phyloP scores from a whole-genome alignment of 164 flowering plant genomes.

The Warburgia ugandensis region DNA sequence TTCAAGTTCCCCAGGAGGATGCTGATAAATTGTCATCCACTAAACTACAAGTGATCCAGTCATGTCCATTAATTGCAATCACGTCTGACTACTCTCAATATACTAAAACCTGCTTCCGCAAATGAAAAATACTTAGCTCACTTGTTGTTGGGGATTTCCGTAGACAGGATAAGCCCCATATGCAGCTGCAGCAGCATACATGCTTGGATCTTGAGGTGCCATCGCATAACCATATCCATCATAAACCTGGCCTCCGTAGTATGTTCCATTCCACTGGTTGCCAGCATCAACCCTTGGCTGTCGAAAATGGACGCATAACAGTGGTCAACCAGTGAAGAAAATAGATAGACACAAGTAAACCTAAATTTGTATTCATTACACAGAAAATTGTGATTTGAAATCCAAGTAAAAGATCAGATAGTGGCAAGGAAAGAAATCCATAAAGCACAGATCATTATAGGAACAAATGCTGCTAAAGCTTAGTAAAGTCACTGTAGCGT shows the following conservation, averaged over 20 bases:
- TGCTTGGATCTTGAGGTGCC: conserved; percentile 64
- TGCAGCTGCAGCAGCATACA: conserved; percentile 61
- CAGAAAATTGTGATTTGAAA: too few species aligned
- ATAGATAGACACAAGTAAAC: too few species aligned
- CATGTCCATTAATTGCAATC: too few species aligned
- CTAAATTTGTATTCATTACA: too few species aligned
- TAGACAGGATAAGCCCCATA: conserved; percentile 78
- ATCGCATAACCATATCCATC: conserved; percentile 72
- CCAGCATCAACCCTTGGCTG: conserved; percentile 64
- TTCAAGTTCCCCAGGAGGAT: conserved; percentile 35
- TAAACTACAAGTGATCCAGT: conserved; percentile 14
- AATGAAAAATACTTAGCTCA: conserved; percentile 41
- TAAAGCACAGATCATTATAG: too few species aligned
- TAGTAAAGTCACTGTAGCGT: too few species aligned
- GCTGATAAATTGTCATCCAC: conserved; percentile 29
- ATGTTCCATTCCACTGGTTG: conserved; percentile 65
- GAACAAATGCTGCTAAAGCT: too few species aligned
- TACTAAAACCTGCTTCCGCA: conserved; percentile 2
- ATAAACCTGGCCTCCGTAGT: conserved; percentile 67
- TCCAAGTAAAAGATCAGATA: too few species aligned
- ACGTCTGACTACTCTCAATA: conserved; percentile 4
- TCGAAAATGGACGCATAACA: not conserved
- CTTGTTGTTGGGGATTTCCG: conserved; percentile 94
- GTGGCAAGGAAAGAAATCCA: too few species aligned
- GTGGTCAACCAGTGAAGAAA: not conserved